Evolutionary conservation across 164 flowering plant genomes (phyloP).

Genomic region (Berberis vulgaris): DNA sequence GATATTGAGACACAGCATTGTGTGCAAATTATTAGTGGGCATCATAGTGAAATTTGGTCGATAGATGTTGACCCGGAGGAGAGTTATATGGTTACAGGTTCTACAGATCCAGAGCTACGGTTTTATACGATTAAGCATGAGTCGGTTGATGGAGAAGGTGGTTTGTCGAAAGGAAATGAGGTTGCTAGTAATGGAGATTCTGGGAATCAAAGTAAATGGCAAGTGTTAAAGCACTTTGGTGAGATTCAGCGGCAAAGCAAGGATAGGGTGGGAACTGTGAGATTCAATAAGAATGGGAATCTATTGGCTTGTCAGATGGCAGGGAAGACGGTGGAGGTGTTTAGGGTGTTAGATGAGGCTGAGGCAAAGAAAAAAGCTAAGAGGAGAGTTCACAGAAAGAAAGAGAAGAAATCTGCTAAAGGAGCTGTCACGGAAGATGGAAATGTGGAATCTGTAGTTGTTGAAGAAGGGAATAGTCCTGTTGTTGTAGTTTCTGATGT

Average conservation of each 20-base stretch:
- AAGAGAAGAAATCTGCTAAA: slow-evolving; percentile 56
- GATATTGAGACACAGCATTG: slow-evolving; percentile 94
- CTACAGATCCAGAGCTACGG: slow-evolving; percentile 79
- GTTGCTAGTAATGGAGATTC: slow-evolving; percentile 21
- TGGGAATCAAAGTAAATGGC: slow-evolving; percentile 49
- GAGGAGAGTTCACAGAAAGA: slow-evolving; percentile 67
- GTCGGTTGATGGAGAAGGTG: slow-evolving; percentile 17
- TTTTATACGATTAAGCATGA: slow-evolving; percentile 57
- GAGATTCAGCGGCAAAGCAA: slow-evolving; percentile 76
- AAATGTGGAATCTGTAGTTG: slow-evolving; percentile 17
- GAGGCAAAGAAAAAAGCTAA: slow-evolving; percentile 85
- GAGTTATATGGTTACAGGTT: slow-evolving; percentile 77
- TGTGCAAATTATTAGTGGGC: slow-evolving; percentile 86
- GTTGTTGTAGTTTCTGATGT: slow-evolving; percentile 60
- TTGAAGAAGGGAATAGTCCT: slow-evolving; percentile 22
- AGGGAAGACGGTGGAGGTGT: slow-evolving; percentile 82
- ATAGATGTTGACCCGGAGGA: slow-evolving; percentile 69
- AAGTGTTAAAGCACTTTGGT: slow-evolving; percentile 65
- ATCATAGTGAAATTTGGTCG: slow-evolving; percentile 99
- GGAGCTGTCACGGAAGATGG: slow-evolving; percentile 39
- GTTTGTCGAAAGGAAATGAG: slow-evolving; percentile 15
- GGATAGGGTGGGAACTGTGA: slow-evolving; percentile 77
- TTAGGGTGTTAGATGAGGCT: slow-evolving; percentile 59
- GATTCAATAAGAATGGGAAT: slow-evolving; percentile 72
- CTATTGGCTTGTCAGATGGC: slow-evolving; percentile 94